These are phyloP conservation scores for Capsella bursapastoris DNA, from an alignment of 345 rosid genomes.

Conservation along the genomic window DNA sequence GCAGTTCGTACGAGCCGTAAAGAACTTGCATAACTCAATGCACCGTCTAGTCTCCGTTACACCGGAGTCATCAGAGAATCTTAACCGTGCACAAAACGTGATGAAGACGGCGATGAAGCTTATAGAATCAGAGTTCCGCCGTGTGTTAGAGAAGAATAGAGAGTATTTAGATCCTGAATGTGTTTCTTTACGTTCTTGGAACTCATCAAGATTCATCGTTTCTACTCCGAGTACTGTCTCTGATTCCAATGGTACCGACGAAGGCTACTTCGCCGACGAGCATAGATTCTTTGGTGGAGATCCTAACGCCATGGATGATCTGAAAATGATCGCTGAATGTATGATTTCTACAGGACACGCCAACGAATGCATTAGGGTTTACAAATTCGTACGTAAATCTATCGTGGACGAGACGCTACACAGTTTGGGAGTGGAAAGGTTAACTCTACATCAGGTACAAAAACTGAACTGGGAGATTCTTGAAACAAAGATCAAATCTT, in stretches of 20 bases:
- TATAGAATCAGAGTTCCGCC: constrained; percentile 67
- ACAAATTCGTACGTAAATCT: constrained; percentile 64
- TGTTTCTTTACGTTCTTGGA: constrained; percentile 56
- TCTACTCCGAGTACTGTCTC: constrained; percentile 43
- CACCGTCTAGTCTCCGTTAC: constrained; percentile 45
- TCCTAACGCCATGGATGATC: constrained; percentile 57
- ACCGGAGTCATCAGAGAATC: constrained; percentile 50
- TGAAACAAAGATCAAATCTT: constrained; percentile 60
- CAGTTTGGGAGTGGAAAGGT: constrained; percentile 56
- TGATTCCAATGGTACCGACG: constrained; percentile 15
- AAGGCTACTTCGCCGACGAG: constrained; percentile 35
- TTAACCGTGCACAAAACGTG: constrained; percentile 50
- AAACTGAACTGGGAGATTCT: constrained; percentile 71
- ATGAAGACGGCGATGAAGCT: constrained; percentile 71
- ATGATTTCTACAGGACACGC: constrained; percentile 79
- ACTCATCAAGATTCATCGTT: constrained; percentile 54
- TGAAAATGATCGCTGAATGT: constrained; percentile 76
- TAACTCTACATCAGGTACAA: constrained; percentile 54
- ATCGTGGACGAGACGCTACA: constrained; percentile 70
- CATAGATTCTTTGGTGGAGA: constrained; percentile 46
- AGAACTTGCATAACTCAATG: constrained; percentile 56
- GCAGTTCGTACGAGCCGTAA: constrained; percentile 54
- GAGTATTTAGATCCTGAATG: constrained; percentile 70
- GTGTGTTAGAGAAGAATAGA: constrained; percentile 56
- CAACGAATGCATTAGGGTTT: constrained; percentile 68